phyloP scores from a whole-genome alignment of 2,329 filamentous ascomycete species.

The Amauroascus niger region DNA sequence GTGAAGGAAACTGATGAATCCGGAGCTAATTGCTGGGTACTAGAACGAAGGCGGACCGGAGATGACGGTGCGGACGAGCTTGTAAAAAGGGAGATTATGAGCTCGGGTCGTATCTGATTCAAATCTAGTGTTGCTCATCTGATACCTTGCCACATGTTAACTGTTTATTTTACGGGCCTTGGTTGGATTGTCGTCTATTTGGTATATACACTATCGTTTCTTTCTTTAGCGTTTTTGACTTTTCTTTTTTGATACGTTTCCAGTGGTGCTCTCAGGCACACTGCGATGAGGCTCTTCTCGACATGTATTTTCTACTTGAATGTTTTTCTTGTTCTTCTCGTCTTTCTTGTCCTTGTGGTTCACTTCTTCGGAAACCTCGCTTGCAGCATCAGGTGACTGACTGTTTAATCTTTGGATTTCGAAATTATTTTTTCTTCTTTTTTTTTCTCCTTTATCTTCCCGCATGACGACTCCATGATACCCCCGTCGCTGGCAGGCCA shows the following conservation, averaged over 20 bases:
- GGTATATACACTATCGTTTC: neutral
- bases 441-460: conserved; percentile 3
- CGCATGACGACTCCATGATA: neutral
- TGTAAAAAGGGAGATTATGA: conserved; percentile 25
- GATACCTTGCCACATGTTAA: neutral
- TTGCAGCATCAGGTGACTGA: neutral
- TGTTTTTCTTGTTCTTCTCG: neutral
- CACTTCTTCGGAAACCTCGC: neutral
- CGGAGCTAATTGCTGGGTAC: conserved; percentile 28
- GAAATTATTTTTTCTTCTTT: conserved; percentile 14
- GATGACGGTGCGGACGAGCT: conserved; percentile 29
- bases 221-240: neutral
- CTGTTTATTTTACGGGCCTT: neutral
- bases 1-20: conserved; percentile 23
- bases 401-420: conserved; percentile 2
- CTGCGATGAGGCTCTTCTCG: neutral
- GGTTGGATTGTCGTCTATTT: neutral
- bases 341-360: neutral
- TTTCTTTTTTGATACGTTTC: no score
- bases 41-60: conserved; percentile 28
- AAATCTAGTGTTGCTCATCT: neutral
- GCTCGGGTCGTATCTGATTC: conserved; percentile 22
- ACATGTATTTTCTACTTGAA: neutral
- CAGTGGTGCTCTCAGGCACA: neutral
- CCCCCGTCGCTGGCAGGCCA: conserved; percentile 1